A percentile compares a stretch with the other conserved stretches of the same genome.
These are phyloP conservation scores for Mycena rosella DNA, from an alignment of 768 basidiomycete species.

Conservation along the genomic window DNA sequence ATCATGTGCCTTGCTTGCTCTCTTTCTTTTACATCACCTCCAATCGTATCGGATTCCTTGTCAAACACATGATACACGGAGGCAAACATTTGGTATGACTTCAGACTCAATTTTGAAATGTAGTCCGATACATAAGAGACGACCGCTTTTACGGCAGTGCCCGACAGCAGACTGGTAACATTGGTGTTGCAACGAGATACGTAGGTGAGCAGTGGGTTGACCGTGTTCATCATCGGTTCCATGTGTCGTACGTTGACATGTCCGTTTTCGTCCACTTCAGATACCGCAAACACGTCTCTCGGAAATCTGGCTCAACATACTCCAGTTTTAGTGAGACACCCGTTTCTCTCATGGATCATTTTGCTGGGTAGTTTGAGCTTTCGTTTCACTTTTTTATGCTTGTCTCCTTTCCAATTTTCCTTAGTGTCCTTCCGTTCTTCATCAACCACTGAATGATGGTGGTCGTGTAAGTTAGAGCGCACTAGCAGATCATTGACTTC, in stretches of 20 bases:
- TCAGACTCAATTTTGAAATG: conserved; percentile 55
- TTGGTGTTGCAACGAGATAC: conserved; percentile 32
- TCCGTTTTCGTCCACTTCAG: conserved; percentile 45
- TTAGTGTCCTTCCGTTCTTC: too few relatives aligned
- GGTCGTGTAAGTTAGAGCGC: too few relatives aligned
- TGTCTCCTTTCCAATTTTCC: too few relatives aligned
- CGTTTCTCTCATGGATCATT: conserved; percentile 5
- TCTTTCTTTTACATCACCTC: conserved; percentile 32
- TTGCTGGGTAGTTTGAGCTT: too few relatives aligned
- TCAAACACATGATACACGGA: conserved; percentile 41
- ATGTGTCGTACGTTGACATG: too few relatives aligned
- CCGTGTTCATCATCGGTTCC: conserved; percentile 54
- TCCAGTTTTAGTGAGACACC: conserved; percentile 43
- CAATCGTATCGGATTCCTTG: conserved; percentile 39
- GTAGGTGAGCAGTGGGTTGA: conserved; percentile 47
- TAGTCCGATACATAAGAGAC: conserved; percentile 58
- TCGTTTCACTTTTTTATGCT: too few relatives aligned
- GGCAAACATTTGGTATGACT: conserved; percentile 54
- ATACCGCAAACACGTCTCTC: conserved; percentile 36
- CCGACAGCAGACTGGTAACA: conserved; percentile 52
- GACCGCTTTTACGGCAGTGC: conserved; percentile 55
- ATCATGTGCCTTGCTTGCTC: conserved; percentile 46
- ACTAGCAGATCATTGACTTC: too few relatives aligned
- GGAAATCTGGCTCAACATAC: conserved; percentile 54
- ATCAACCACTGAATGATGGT: too few relatives aligned